Conservation (phyloP, 2,329 filamentous ascomycete genomes). For the Acrodontium crateriforme region DNA sequence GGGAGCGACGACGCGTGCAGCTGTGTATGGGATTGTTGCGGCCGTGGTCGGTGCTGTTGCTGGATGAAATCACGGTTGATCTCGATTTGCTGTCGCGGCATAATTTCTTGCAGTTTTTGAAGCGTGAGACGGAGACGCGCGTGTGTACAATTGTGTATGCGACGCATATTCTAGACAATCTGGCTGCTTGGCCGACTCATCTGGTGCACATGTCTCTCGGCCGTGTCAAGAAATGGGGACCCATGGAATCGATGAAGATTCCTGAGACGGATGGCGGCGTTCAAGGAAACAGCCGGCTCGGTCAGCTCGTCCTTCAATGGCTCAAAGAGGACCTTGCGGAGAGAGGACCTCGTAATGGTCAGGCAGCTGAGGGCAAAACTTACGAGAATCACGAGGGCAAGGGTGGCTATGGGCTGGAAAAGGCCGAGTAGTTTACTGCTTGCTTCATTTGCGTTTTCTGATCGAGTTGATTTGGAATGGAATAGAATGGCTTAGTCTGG, state of each 20-base stretch:
- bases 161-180: conserved; percentile 91
- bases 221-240: conserved; percentile 73
- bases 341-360: conserved; percentile 59
- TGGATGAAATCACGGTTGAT: conserved; percentile 97
- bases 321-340: conserved; percentile 65
- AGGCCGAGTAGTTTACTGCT: too few relatives aligned
- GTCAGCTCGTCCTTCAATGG: conserved; percentile 81
- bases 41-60: conserved; percentile 78
- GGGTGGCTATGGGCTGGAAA: conserved; percentile 51
- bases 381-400: conserved; percentile 45
- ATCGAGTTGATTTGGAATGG: too few relatives aligned
- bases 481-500: too few relatives aligned
- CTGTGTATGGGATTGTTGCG: conserved; percentile 88
- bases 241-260: conserved; percentile 54
- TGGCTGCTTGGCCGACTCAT: conserved; percentile 89
- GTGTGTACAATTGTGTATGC: conserved; percentile 92
- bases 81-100: conserved; percentile 74
- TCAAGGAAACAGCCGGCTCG: conserved; percentile 67
- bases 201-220: conserved; percentile 92
- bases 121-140: conserved; percentile 68
- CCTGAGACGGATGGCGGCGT: conserved; percentile 32
- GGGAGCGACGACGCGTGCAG: conserved; percentile 82
- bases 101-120: conserved; percentile 76
- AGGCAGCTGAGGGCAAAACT: conserved; percentile 49
- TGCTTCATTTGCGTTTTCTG: too few relatives aligned